These are phyloP conservation scores for Thraustochytrium sp. DNA, from an alignment of 352 stramenopile species.

Conservation along the genomic window DNA sequence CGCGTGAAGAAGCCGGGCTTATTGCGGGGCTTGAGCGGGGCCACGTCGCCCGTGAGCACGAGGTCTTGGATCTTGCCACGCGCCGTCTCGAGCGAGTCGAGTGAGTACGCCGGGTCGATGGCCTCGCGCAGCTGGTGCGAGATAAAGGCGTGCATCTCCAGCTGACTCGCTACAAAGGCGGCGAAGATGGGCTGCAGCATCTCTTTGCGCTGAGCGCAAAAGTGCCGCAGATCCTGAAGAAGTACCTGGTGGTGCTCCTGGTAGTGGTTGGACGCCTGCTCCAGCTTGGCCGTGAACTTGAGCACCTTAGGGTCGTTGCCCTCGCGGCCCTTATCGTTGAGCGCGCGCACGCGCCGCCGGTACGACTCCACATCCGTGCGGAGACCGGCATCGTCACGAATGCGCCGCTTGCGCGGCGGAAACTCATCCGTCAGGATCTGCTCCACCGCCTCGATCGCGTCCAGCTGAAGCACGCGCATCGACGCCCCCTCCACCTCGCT, in stretches of 20 bases:
- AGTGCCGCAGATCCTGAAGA: not conserved
- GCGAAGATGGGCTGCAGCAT: constrained; percentile 15
- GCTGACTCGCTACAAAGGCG: constrained; percentile 15
- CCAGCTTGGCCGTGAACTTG: constrained; percentile 16
- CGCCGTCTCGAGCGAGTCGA: not conserved
- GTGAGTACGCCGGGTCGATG: not conserved
- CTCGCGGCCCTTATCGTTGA: constrained; percentile 5
- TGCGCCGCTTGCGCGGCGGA: not conserved
- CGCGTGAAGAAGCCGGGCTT: constrained; percentile 5
- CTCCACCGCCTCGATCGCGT: constrained; percentile 18
- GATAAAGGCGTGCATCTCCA: constrained; percentile 18
- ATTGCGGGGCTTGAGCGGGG: not conserved
- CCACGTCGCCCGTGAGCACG: not conserved
- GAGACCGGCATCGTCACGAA: not conserved
- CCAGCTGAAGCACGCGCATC: not conserved
- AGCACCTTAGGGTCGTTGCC: not conserved
- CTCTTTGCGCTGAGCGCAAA: not conserved
- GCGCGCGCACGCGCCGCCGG: not conserved
- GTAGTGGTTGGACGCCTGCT: not conserved
- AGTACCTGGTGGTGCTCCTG: not conserved
- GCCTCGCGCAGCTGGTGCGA: not conserved
- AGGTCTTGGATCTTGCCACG: not conserved
- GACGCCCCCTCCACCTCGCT: not conserved
- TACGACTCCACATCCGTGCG: constrained; percentile 33
- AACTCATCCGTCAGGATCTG: not conserved